Evolutionary conservation across 2,329 filamentous ascomycete species (phyloP).

Genomic region (Atkinsonella hypoxylon): DNA sequence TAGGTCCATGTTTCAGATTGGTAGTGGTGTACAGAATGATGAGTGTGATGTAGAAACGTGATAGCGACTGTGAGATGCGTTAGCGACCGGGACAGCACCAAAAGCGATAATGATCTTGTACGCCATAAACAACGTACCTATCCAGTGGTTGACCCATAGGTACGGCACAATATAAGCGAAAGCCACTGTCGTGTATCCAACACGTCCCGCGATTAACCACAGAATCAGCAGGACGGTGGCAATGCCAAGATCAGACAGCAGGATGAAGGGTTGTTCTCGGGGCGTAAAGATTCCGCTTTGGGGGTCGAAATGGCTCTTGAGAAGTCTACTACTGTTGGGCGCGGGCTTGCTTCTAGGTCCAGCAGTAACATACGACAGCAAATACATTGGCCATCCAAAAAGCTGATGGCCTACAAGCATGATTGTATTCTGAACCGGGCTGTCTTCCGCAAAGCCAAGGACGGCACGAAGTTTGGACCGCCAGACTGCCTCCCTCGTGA

Average conservation of each 20-base stretch:
- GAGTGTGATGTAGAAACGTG: constrained; percentile 64
- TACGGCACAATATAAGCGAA: constrained; percentile 50
- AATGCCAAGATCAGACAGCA: constrained; percentile 48
- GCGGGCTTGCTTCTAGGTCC: constrained; percentile 10
- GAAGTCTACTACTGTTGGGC: constrained; percentile 12
- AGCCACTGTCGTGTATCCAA: constrained; percentile 43
- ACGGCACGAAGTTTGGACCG: constrained; percentile 8
- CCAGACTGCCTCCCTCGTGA: constrained; percentile 16
- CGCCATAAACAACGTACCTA: constrained; percentile 30
- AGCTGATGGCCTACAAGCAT: constrained; percentile 46
- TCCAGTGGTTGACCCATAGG: constrained; percentile 60
- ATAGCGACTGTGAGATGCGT: constrained; percentile 43
- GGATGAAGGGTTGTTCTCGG: constrained; percentile 42
- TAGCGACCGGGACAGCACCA: no score
- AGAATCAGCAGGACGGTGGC: constrained; percentile 36
- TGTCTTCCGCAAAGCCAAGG: constrained; percentile 48
- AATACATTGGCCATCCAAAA: constrained; percentile 51
- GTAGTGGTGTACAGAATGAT: constrained; percentile 30
- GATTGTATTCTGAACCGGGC: constrained; percentile 42
- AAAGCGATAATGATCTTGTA: neutral
- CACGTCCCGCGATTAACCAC: constrained; percentile 36
- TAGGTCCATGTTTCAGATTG: constrained; percentile 38
- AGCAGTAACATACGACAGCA: constrained; percentile 41
- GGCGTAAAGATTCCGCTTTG: constrained; percentile 47
- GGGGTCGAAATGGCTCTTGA: constrained; percentile 47